Evolutionary conservation across 2,329 filamentous ascomycete genomes (phyloP), one percentile per base, ranked within the genome.

Genomic region (Microcyclosporella mali): DNA sequence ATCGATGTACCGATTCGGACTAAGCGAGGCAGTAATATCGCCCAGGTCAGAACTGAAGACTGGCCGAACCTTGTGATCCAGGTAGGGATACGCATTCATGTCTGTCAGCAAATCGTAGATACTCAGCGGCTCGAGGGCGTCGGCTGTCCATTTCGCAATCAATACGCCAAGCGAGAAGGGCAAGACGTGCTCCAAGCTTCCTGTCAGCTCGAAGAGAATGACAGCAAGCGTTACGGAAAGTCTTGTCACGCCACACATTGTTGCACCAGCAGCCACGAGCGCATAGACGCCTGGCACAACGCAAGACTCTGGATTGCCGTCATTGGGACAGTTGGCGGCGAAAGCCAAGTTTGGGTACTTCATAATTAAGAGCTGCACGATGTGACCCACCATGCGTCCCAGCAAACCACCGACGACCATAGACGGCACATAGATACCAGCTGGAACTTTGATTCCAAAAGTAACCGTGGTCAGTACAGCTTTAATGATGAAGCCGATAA

Each of bases 271-370:
- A 12, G 89, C 90, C 45, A 95, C 88, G 46, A 98, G 76, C 1
- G 88, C 92, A 62, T 98, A 98, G 0, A 97, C 88, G n/a, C 92
- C 92, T 1, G 92, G 92, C 36, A 94, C 89, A 36, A 98, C 87
- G 62, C 92, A 97, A 2, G 84, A 83, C 45, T 87, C 84, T 25
- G 85, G 81, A 30, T 80, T 73, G 11, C 69, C 78, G 40, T 77
- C 73, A 6, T 78, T 74, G 3, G 82, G 78, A 59, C 92, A 97
- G 10, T 75, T 73, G 15, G 81, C 78, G 70, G 90, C 95, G 6
- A 95, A 66, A 11, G 78, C 70, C 59, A 82, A 84, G 41, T 81
- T 68, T 0, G 88, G 85, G 58, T 82, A 85, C 21, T 75, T 76
- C 43, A 94, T 72, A 4, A 90, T 88, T 40, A 86, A 66, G 66